phyloP scores from a whole-genome alignment of 2,329 filamentous ascomycete species.

The Colletotrichum sp. region DNA sequence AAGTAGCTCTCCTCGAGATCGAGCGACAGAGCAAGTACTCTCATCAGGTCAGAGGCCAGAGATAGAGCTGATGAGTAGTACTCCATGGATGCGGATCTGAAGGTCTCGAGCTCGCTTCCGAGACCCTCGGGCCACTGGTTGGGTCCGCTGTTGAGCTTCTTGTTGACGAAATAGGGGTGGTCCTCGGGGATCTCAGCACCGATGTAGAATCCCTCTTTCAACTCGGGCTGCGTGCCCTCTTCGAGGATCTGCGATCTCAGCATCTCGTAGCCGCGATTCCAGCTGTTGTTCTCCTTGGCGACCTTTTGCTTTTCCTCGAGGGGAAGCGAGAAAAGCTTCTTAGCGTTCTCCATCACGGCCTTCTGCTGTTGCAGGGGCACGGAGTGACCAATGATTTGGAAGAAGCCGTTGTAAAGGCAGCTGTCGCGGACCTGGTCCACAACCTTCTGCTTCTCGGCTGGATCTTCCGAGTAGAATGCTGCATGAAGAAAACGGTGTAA shows the following conservation, averaged over 20 bases:
- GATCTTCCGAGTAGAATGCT: conserved; percentile 25
- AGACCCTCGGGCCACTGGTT: conserved; percentile 48
- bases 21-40: conserved; percentile 45
- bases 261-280: conserved; percentile 56
- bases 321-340: conserved; percentile 49
- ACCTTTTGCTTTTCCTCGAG: conserved; percentile 48
- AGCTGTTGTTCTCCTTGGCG: conserved; percentile 38
- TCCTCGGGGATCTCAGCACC: conserved; percentile 42
- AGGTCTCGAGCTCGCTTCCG: conserved; percentile 29
- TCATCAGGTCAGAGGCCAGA: conserved; percentile 44
- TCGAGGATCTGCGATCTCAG: conserved; percentile 50
- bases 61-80: conserved; percentile 44
- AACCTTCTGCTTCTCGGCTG: conserved; percentile 30
- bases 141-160: conserved; percentile 42
- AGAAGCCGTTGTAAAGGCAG: conserved; percentile 55
- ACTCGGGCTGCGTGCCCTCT: conserved; percentile 45
- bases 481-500: background rate
- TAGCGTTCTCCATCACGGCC: conserved; percentile 42
- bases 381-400: conserved; percentile 55
- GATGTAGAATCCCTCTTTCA: conserved; percentile 50
- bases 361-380: conserved; percentile 44
- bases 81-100: conserved; percentile 40
- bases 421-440: conserved; percentile 42
- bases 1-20: conserved; percentile 46
- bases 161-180: conserved; percentile 45